phyloP scores from a whole-genome alignment of 768 basidiomycete species.

The Arthromyces matolae region DNA sequence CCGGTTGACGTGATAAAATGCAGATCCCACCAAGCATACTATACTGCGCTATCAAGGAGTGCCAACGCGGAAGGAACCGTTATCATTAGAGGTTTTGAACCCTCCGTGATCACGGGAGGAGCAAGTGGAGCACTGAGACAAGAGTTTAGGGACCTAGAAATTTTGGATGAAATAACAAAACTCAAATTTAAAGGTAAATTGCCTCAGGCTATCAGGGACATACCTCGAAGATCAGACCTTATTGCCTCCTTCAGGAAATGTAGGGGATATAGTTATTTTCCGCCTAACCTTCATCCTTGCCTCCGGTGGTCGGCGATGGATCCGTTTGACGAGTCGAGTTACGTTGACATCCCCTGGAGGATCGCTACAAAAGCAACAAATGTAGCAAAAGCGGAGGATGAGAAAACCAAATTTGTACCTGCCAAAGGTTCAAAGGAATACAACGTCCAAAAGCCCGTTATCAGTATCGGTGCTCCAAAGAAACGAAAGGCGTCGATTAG shows the following conservation, averaged over 20 bases:
- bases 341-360: not conserved
- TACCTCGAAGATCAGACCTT: not conserved
- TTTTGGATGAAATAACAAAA: constrained; percentile 32
- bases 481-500: too few species aligned
- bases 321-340: not conserved
- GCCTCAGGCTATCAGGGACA: not conserved
- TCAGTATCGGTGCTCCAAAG: too few species aligned
- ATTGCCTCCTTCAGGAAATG: too few species aligned
- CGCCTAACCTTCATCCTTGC: not conserved
- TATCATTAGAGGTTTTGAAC: constrained; percentile 26
- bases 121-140: constrained; percentile 23
- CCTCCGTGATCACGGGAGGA: constrained; percentile 21
- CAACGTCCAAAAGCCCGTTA: not conserved
- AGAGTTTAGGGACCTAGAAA: constrained; percentile 32
- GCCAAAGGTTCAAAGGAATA: not conserved
- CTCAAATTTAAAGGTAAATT: constrained; percentile 19
- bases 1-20: constrained; percentile 7
- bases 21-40: constrained; percentile 19
- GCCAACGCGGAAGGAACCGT: constrained; percentile 25
- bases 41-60: constrained; percentile 28
- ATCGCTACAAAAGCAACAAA: not conserved
- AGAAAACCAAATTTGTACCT: not conserved
- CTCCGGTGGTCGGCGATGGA: not conserved
- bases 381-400: too few species aligned
- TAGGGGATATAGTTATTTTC: too few species aligned